Conservation (phyloP, 2,329 filamentous ascomycete genomes). For the Parafenestella ontariensis region DNA sequence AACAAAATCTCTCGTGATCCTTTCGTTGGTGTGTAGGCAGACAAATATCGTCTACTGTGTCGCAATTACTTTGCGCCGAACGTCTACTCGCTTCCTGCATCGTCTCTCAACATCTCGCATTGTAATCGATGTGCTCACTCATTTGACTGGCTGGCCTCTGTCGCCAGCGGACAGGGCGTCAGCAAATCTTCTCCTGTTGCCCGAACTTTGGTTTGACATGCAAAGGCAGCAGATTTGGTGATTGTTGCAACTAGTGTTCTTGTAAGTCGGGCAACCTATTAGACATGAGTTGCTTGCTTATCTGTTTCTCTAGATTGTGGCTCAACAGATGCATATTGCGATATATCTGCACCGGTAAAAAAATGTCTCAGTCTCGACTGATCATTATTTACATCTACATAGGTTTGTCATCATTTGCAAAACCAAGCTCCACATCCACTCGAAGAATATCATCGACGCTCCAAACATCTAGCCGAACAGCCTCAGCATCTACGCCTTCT, state of each 20-base stretch:
- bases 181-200: constrained; percentile 10
- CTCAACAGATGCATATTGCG: constrained; percentile 5
- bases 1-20: too few species aligned
- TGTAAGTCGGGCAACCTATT: background rate
- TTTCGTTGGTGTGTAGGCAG: too few species aligned
- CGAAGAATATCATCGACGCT: background rate
- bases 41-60: too few species aligned
- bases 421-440: background rate
- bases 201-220: constrained; percentile 11
- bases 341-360: constrained; percentile 1
- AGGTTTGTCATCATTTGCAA: background rate
- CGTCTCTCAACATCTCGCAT: background rate
- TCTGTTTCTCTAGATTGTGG: constrained; percentile 2
- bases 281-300: background rate
- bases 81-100: background rate
- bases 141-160: background rate
- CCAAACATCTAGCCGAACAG: background rate
- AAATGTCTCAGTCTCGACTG: background rate
- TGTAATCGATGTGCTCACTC: background rate
- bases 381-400: background rate
- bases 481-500: background rate
- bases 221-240: constrained; percentile 15
- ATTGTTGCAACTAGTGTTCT: constrained; percentile 17
- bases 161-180: background rate
- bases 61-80: too few species aligned